These are phyloP conservation scores for Laburnicola sp. DNA, from an alignment of 2,329 filamentous ascomycete species.

Conservation along the genomic window DNA sequence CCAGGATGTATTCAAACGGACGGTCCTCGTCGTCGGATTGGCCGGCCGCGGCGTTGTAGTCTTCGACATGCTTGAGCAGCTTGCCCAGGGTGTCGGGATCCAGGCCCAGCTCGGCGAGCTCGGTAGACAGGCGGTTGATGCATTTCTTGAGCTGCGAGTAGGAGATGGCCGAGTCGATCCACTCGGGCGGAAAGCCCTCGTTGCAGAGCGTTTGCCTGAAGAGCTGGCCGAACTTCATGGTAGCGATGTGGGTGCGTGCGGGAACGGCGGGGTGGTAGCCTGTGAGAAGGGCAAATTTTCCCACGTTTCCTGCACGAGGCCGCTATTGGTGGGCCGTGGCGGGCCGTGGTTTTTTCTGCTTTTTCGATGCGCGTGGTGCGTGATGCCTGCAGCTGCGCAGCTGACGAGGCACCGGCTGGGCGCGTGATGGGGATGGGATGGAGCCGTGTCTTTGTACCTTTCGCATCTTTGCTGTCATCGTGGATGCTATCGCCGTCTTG, in stretches of 20 bases:
- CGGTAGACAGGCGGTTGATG: slow-evolving; percentile 75
- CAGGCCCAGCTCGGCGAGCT: slow-evolving; percentile 72
- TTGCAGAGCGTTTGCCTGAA: slow-evolving; percentile 70
- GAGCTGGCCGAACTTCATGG: slow-evolving; percentile 85
- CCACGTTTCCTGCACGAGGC: slow-evolving; percentile 32
- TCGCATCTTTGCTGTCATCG: neutral
- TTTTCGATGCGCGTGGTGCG: too few relatives aligned
- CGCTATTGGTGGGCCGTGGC: slow-evolving; percentile 19
- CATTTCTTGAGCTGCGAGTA: slow-evolving; percentile 88
- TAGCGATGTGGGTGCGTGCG: slow-evolving; percentile 1
- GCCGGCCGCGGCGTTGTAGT: slow-evolving; percentile 35
- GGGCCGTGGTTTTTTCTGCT: too few relatives aligned
- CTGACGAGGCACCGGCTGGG: too few relatives aligned
- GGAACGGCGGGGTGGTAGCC: slow-evolving; percentile 24
- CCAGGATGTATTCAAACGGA: slow-evolving; percentile 44
- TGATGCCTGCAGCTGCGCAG: neutral
- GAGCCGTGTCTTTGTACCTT: neutral
- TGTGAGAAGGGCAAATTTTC: slow-evolving; percentile 22
- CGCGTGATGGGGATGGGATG: neutral
- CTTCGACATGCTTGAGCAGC: slow-evolving; percentile 57
- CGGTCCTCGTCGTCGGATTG: slow-evolving; percentile 31
- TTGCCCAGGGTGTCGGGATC: slow-evolving; percentile 70
- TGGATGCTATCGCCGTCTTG: neutral
- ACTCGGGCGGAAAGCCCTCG: slow-evolving; percentile 74
- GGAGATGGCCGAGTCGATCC: slow-evolving; percentile 74